phyloP scores from a whole-genome alignment of 2,329 filamentous ascomycete species.

The Lecanicillium sp. region DNA sequence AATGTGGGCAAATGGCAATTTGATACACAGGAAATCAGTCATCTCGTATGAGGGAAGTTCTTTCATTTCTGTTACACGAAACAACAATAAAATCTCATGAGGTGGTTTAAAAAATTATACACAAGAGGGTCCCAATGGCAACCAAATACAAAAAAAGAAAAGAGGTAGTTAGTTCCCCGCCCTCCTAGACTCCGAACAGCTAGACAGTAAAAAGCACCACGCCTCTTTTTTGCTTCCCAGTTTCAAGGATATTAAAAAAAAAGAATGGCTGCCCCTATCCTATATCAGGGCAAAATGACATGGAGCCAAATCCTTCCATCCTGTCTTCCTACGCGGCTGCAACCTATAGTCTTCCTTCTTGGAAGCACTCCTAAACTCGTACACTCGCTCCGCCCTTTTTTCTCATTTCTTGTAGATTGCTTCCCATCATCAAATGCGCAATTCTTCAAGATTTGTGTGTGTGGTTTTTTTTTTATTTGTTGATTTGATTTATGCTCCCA shows the following conservation, averaged over 20 bases:
- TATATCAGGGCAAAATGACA: no score
- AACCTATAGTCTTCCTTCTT: no score
- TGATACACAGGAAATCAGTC: no score
- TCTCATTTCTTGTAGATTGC: background rate
- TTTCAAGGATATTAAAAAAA: no score
- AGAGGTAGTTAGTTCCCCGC: no score
- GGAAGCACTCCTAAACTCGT: background rate
- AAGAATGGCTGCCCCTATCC: no score
- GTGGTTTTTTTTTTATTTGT: background rate
- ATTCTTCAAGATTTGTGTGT: background rate
- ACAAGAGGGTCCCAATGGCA: conserved; percentile 7
- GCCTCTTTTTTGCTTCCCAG: no score
- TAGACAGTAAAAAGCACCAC: no score
- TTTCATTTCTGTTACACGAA: conserved; percentile 2
- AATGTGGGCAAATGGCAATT: no score
- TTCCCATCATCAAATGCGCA: background rate
- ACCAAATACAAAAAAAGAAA: conserved; percentile 1
- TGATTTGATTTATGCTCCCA: conserved; percentile 15
- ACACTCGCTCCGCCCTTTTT: background rate
- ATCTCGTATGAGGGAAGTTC: conserved; percentile 3
- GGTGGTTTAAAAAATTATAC: conserved; percentile 3
- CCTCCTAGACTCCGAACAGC: no score
- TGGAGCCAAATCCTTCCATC: no score
- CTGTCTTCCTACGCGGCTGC: no score
- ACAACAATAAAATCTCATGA: background rate